Evolutionary conservation across 106 monocot species (phyloP), one percentile per base, ranked within the genome.

Genomic region (Acorus gramineus): DNA sequence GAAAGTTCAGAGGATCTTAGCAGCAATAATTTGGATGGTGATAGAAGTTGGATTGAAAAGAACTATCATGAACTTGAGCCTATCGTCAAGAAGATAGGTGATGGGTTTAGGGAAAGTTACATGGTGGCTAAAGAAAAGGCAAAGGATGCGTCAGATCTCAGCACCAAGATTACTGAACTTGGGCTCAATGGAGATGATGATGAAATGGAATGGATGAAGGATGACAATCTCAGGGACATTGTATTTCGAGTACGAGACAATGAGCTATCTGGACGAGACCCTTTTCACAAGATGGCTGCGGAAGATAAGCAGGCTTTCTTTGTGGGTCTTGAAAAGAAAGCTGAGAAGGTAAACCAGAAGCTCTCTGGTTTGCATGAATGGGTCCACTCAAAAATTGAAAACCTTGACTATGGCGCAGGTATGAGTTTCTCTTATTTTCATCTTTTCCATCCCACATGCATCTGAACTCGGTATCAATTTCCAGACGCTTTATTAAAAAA

Each of bases 171-270:
- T 52, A 76, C 68, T 74, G 81, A 86, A 68, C 68, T 86, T 49
- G 68, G 70, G n/a, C 74, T 71, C 63, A 10, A 53, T 7, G 63
- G 45, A 50, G 68, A 64, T 46, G 69, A 81, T 66, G 86, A 81
- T 11, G 83, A 86, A 73, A 71, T 86, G 74, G 86, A 83, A 76
- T 91, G 90, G 86, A 91, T 86, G 90, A 81, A 76, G 61, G 83
- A 91, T 81, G 84, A 83, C 12, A 77, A 71, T 45, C 90, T 91
- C 69, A 63, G 70, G 44, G 78, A 86, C 44, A 91, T 86, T 79
- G 90, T 91, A 42, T 72, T 91, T 63, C 68, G 79, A 86, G 90
- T 91, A 4, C 73, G 79, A 12, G 86, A 86, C 14, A 91, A 91
- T 74, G 90, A 91, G 49, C 69, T 91, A 64, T 64, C 83, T 6